phyloP scores from a whole-genome alignment of 2,329 filamentous ascomycete species.

The Neofusicoccum sp. region DNA sequence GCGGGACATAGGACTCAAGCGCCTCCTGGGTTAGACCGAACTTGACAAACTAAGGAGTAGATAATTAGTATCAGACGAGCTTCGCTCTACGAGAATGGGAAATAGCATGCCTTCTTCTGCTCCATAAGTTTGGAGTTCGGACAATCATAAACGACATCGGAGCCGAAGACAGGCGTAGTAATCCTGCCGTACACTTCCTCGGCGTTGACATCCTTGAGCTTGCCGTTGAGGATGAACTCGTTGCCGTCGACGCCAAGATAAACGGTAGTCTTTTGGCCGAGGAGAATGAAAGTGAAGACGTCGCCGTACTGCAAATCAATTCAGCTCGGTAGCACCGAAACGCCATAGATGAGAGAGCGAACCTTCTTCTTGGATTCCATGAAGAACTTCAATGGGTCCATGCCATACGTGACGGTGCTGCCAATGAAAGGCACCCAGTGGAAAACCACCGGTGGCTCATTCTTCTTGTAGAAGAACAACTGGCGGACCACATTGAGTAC shows the following conservation, averaged over 20 bases:
- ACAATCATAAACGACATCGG: conserved; percentile 33
- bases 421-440: conserved; percentile 69
- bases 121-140: conserved; percentile 34
- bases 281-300: conserved; percentile 57
- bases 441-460: conserved; percentile 69
- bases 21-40: conserved; percentile 70
- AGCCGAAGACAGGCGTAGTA: conserved; percentile 31
- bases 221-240: conserved; percentile 61
- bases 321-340: no score
- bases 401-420: conserved; percentile 49
- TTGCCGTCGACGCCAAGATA: conserved; percentile 56
- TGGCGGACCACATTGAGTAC: conserved; percentile 63
- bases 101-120: conserved; percentile 28
- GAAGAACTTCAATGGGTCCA: conserved; percentile 76
- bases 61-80: not conserved
- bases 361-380: conserved; percentile 65
- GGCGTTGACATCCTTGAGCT: conserved; percentile 55
- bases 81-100: no score
- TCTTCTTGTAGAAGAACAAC: conserved; percentile 70
- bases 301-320: conserved; percentile 49
- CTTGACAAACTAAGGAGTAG: conserved; percentile 65
- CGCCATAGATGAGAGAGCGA: conserved; percentile 24
- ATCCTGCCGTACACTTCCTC: conserved; percentile 58
- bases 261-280: conserved; percentile 55
- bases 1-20: conserved; percentile 69